phyloP scores from a whole-genome alignment of 2,329 filamentous ascomycete species.

The Sporothrix curviconia region DNA sequence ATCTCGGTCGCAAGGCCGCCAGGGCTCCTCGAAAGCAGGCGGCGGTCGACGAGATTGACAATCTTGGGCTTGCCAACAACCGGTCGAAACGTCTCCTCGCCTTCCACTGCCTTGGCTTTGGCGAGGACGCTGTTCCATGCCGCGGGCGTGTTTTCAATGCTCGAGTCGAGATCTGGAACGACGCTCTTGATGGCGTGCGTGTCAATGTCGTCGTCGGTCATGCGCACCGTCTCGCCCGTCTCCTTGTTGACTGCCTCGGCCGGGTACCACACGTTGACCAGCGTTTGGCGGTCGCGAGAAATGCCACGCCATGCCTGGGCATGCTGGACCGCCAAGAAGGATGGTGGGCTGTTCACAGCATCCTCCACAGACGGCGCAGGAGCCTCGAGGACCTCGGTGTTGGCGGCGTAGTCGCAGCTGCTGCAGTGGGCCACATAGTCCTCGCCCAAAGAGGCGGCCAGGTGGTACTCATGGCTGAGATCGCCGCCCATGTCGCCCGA shows the following conservation, averaged over 20 bases:
- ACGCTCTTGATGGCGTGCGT: conserved; percentile 58
- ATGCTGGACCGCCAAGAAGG: neutral
- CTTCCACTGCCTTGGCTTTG: conserved; percentile 23
- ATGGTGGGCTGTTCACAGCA: no score
- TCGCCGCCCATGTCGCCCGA: conserved; percentile 95
- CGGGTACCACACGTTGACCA: conserved; percentile 66
- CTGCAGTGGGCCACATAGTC: conserved; percentile 75
- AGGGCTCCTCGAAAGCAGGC: conserved; percentile 20
- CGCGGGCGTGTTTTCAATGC: conserved; percentile 52
- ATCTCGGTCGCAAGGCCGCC: neutral
- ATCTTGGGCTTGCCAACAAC: conserved; percentile 18
- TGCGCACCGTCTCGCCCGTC: conserved; percentile 18
- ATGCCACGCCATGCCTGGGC: conserved; percentile 55
- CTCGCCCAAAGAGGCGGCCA: conserved; percentile 72
- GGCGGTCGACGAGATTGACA: conserved; percentile 34
- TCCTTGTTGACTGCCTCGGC: conserved; percentile 19
- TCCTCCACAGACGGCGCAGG: neutral
- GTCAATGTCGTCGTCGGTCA: conserved; percentile 35
- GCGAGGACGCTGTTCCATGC: conserved; percentile 38
- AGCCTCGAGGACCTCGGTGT: conserved; percentile 69
- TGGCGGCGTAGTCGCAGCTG: conserved; percentile 69
- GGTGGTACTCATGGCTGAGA: conserved; percentile 91
- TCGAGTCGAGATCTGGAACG: conserved; percentile 60
- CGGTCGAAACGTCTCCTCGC: conserved; percentile 25
- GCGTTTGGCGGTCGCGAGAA: conserved; percentile 57